A percentile compares a stretch with the other conserved stretches of the same genome.
Conservation (phyloP, 306 rosid genomes). For the Pyrus bretschneideri region DNA sequence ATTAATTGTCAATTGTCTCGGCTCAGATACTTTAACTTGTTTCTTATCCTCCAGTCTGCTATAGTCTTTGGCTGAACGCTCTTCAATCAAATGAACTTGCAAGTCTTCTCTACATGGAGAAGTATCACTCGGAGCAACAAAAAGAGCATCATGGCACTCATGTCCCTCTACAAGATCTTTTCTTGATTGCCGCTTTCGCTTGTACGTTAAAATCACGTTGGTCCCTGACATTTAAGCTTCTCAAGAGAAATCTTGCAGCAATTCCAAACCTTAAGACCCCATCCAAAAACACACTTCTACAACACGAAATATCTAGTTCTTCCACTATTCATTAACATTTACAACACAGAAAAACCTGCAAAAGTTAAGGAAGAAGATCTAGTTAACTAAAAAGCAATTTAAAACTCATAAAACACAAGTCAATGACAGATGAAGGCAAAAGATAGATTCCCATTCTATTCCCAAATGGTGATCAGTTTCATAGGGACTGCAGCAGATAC, state of each 20-base stretch:
- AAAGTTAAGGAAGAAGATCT: constrained; percentile 1
- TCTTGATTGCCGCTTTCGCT: constrained; percentile 41
- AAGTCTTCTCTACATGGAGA: constrained; percentile 13
- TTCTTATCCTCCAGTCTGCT: constrained; percentile 33
- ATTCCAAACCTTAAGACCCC: constrained; percentile 13
- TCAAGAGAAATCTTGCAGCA: constrained; percentile 11
- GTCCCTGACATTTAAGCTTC: constrained; percentile 43
- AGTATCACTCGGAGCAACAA: constrained; percentile 15
- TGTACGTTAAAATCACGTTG: constrained; percentile 54
- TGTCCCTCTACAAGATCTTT: constrained; percentile 22
- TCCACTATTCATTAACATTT: background rate
- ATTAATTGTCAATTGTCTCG: too few relatives aligned
- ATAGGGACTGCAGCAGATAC: background rate
- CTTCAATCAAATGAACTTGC: constrained; percentile 17
- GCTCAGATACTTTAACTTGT: too few relatives aligned
- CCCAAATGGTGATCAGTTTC: background rate
- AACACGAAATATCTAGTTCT: background rate
- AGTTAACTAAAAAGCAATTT: background rate
- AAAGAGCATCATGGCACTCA: constrained; percentile 13
- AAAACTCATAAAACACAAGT: background rate
- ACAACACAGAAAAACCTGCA: background rate
- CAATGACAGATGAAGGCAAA: background rate
- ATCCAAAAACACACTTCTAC: background rate
- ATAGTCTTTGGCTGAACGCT: constrained; percentile 22
- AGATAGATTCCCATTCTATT: background rate